phyloP scores from a whole-genome alignment of 164 flowering plant species.

The Aristolochia contorta region DNA sequence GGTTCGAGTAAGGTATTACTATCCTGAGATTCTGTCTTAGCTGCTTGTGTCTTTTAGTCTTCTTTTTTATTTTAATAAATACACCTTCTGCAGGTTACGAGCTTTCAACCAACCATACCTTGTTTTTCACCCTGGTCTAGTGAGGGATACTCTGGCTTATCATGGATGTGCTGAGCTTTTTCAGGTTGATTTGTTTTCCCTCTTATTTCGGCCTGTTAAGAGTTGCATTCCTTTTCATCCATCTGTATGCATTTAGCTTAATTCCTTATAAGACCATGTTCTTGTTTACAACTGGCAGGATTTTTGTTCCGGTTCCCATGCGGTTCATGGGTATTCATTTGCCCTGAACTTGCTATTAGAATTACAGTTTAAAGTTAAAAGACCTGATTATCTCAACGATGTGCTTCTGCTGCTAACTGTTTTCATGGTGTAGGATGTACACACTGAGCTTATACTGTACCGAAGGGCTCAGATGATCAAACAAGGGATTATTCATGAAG shows the following conservation, averaged over 20 bases:
- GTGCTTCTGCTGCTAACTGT: conserved; percentile 4
- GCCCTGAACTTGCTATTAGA: too few species aligned
- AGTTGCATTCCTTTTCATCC: too few species aligned
- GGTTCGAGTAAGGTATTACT: too few species aligned
- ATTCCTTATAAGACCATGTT: too few species aligned
- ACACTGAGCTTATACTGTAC: conserved; percentile 86
- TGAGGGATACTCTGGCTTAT: conserved; percentile 76
- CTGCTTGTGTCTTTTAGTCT: background rate
- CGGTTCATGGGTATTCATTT: too few species aligned
- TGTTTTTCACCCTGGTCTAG: conserved; percentile 81
- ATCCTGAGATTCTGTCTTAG: too few species aligned
- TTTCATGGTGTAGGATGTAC: conserved; percentile 61
- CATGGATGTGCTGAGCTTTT: conserved; percentile 99
- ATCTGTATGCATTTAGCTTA: too few species aligned
- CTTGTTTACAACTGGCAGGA: too few species aligned
- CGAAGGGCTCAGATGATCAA: conserved; percentile 86
- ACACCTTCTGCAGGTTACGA: conserved; percentile 41
- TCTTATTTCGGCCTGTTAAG: background rate
- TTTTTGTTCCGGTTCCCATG: too few species aligned
- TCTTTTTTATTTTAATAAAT: background rate
- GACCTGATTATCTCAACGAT: background rate
- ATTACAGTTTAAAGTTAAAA: too few species aligned
- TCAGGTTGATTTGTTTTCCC: conserved; percentile 44
- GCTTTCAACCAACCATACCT: conserved; percentile 72
- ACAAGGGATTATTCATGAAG: conserved; percentile 48